Conservation (phyloP, 176 grass and related monocot species). For the Triticum aestivum region IWGSC_CS_RefSeq_v2.1 NC_057810.1:129003539-129004038, state of each 20-base stretch:
- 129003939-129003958: background rate
- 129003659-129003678: background rate
- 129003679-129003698: background rate
- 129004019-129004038: background rate
- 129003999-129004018: background rate
- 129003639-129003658: slow-evolving; percentile 40
- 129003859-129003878: background rate
- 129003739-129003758: background rate
- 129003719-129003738: background rate
- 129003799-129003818: background rate
- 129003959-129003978: background rate
- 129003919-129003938: background rate
- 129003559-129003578: slow-evolving; percentile 90
- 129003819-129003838: background rate
- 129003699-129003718: background rate
- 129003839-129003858: background rate
- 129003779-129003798: background rate
- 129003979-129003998: background rate
- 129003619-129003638: slow-evolving; percentile 75
- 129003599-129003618: slow-evolving; percentile 88
- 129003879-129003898: background rate
- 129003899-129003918: background rate
- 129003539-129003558: slow-evolving; percentile 77
- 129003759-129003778: background rate
- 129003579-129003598: slow-evolving; percentile 64